A percentile compares a stretch with the other conserved stretches of the same genome.
phyloP scores from a whole-genome alignment of 2,329 filamentous ascomycete genomes.

The Daldinia sp. region DNA sequence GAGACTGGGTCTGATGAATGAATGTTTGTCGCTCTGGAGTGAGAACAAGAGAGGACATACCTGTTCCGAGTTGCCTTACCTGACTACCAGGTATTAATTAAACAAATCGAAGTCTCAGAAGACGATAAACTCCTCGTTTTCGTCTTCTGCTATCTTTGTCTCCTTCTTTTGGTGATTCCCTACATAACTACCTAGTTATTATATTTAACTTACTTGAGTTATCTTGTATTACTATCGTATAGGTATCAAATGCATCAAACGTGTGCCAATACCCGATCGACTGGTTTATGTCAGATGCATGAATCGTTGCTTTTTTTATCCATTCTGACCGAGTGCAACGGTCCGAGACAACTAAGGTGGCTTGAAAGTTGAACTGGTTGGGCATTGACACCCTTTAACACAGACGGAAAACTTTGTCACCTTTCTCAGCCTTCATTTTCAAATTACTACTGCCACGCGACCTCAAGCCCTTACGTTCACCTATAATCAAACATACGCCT shows the following conservation, averaged over 20 bases:
- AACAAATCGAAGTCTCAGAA: slow-evolving; percentile 13
- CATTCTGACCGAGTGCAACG: slow-evolving; percentile 22
- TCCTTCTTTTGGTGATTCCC: slow-evolving; percentile 10
- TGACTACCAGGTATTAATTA: slow-evolving; percentile 32
- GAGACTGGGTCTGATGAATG: slow-evolving; percentile 29
- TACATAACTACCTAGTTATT: neutral
- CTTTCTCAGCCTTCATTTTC: slow-evolving; percentile 20
- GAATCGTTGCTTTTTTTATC: slow-evolving; percentile 35
- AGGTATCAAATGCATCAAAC: slow-evolving; percentile 1
- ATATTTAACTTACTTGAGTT: neutral
- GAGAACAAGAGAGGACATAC: slow-evolving; percentile 14
- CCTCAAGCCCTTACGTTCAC: slow-evolving; percentile 6
- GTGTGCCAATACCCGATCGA: slow-evolving; percentile 15
- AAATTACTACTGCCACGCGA: neutral
- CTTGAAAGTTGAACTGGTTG: slow-evolving; percentile 31
- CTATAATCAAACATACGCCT: slow-evolving; percentile 2
- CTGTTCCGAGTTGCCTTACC: slow-evolving; percentile 18
- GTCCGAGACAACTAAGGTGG: slow-evolving; percentile 19
- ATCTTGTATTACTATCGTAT: slow-evolving; percentile 13
- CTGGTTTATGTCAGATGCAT: slow-evolving; percentile 23
- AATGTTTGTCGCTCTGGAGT: slow-evolving; percentile 14
- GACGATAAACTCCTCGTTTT: slow-evolving; percentile 7
- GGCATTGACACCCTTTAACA: slow-evolving; percentile 20
- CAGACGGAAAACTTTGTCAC: slow-evolving; percentile 8
- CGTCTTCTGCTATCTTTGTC: slow-evolving; percentile 12